phyloP scores from a whole-genome alignment of 2,329 filamentous ascomycete genomes.

The Fusarium nygamai region DNA sequence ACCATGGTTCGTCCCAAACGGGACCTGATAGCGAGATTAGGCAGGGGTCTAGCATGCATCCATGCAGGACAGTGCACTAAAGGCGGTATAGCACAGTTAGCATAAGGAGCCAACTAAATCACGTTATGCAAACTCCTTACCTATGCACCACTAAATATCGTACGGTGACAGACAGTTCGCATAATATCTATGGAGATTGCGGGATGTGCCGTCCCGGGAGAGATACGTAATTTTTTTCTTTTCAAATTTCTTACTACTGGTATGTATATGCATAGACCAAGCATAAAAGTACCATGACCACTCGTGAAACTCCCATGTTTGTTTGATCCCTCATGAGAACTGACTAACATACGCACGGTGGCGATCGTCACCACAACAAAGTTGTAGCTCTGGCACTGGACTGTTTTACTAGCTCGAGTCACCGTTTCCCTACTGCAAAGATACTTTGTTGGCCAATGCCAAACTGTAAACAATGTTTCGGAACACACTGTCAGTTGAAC shows the following conservation, averaged over 20 bases:
- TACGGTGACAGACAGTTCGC: neutral
- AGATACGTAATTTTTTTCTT: neutral
- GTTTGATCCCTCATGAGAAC: neutral
- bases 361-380: neutral
- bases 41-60: constrained; percentile 19
- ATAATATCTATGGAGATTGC: neutral
- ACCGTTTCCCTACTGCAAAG: neutral
- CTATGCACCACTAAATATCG: neutral
- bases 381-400: neutral
- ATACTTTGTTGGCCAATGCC: neutral
- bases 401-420: constrained; percentile 1
- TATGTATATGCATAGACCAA: neutral
- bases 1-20: constrained; percentile 11
- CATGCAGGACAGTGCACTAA: neutral
- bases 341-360: neutral
- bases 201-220: neutral
- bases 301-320: neutral
- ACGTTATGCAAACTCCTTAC: neutral
- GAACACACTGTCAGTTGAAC: neutral
- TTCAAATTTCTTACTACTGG: neutral
- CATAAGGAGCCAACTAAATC: constrained; percentile 1
- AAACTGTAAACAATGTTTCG: constrained; percentile 6
- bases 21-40: constrained; percentile 34
- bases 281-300: neutral
- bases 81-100: neutral